These are phyloP conservation scores for Plasmodium chabaudi DNA, from an alignment of 169 alveolate species.

Conservation along the genomic window DNA sequence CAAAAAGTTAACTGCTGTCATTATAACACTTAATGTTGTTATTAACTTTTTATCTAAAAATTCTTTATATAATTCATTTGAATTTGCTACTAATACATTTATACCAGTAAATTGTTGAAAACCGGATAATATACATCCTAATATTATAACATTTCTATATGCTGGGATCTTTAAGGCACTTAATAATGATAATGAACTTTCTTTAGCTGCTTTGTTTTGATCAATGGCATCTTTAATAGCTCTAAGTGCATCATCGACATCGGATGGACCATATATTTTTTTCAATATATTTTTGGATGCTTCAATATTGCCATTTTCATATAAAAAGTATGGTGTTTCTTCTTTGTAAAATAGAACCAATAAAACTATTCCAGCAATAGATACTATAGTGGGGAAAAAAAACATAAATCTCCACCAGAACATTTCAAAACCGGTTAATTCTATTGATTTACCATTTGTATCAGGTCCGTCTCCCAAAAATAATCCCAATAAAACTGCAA, in stretches of 20 bases:
- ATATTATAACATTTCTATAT: slow-evolving; percentile 83
- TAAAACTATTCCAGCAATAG: slow-evolving; percentile 73
- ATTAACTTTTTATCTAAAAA: slow-evolving; percentile 77
- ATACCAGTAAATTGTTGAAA: slow-evolving; percentile 91
- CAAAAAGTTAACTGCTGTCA: slow-evolving; percentile 79
- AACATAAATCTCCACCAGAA: slow-evolving; percentile 83
- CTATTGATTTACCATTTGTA: background rate
- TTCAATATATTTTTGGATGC: slow-evolving; percentile 79
- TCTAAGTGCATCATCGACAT: slow-evolving; percentile 74
- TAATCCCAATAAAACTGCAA: slow-evolving; percentile 85
- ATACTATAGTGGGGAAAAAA: slow-evolving; percentile 78
- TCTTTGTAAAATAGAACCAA: slow-evolving; percentile 74
- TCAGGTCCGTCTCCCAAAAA: slow-evolving; percentile 75
- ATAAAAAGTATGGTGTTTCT: slow-evolving; percentile 82
- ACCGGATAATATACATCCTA: slow-evolving; percentile 83
- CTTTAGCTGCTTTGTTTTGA: slow-evolving; percentile 78
- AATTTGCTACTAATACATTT: slow-evolving; percentile 86
- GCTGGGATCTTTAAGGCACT: slow-evolving; percentile 77
- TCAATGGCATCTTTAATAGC: slow-evolving; percentile 77
- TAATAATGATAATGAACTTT: slow-evolving; percentile 75
- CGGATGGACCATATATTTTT: slow-evolving; percentile 76
- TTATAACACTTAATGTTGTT: slow-evolving; percentile 79
- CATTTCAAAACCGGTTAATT: slow-evolving; percentile 29
- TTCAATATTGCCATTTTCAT: slow-evolving; percentile 78
- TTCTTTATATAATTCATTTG: slow-evolving; percentile 84